Base-by-base conservation (phyloP, 148 eudicot genomes). In the Nepenthes gracilis region DNA sequence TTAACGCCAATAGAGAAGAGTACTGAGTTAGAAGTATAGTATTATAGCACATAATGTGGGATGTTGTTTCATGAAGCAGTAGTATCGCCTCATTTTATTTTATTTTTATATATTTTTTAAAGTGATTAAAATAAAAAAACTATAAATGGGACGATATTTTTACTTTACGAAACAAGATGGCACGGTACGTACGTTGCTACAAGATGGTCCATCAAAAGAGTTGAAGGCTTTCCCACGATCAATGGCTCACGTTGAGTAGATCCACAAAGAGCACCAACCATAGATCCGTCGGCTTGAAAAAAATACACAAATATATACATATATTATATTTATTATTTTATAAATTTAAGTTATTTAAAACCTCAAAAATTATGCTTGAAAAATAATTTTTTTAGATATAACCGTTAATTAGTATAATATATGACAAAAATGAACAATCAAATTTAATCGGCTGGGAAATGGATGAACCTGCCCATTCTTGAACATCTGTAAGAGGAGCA, bases 141-240 rank as follows among this genome's bases (percentile, higher is more conserved):
- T 14, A 12, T 11, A 54, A 54, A 6, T n/a, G 6, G 33, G 5
- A 9, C 7, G 2, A 14, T 1, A 54, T 11, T n/a, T n/a, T 2
- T 13, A n/a, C 32, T 11, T n/a, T n/a, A 32, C 14, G 14, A 5
- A 2, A n/a, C 32, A 32, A 47, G 23, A 33, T 2, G 63, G 11
- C n/a, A n/a, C n/a, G n/a, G n/a, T n/a, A n/a, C 86, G 33, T 88
- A 93, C 98, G 86, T 61, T 23, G 81, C 66, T 64, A 95, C 82
- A 52, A 93, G 43, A 68, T 89, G 89, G 68, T 94, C 99, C 99
- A 94, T 94, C 99, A 94, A 89, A 78, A 94, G 86, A 55, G 99
- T 94, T 35, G 99, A 94, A 51, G 99, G 97, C 72, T 94, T 94
- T 43, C 97, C 99, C 12, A 94, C 99, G 50, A 89, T 95, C 81